phyloP scores from a whole-genome alignment of 331 rosid genomes.

The Malus hybrid region DNA sequence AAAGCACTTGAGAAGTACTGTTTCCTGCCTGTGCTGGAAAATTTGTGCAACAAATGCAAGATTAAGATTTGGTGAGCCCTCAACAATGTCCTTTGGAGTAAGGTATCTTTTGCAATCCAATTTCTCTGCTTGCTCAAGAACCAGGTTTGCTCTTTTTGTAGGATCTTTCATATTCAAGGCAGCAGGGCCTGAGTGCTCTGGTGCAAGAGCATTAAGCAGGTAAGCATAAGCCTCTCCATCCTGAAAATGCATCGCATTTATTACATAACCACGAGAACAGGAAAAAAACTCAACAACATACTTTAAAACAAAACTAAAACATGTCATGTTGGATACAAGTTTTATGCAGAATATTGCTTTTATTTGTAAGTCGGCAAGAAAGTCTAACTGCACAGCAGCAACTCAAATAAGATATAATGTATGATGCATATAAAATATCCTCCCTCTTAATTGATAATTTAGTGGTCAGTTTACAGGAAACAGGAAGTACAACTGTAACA shows the following conservation, averaged over 20 bases:
- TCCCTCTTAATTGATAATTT: background rate
- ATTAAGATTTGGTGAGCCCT: slow-evolving; percentile 97
- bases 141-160: slow-evolving; percentile 74
- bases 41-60: slow-evolving; percentile 99
- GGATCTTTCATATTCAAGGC: slow-evolving; percentile 59
- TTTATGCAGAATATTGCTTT: background rate
- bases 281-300: background rate
- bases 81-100: slow-evolving; percentile 85
- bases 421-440: background rate
- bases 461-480: background rate
- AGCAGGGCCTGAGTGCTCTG: slow-evolving; percentile 76
- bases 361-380: background rate
- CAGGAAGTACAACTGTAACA: background rate
- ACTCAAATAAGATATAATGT: background rate
- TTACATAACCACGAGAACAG: slow-evolving; percentile 4
- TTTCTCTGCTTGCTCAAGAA: slow-evolving; percentile 92
- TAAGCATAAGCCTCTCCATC: slow-evolving; percentile 95
- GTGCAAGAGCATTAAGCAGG: slow-evolving; percentile 94
- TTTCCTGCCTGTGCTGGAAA: slow-evolving; percentile 87
- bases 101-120: slow-evolving; percentile 92
- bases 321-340: slow-evolving; percentile 4
- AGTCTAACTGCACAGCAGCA: background rate
- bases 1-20: slow-evolving; percentile 1
- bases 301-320: background rate
- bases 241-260: slow-evolving; percentile 34